These are phyloP conservation scores for Leccinum boreale DNA, from an alignment of 768 basidiomycete genomes.

Conservation along the genomic window DNA sequence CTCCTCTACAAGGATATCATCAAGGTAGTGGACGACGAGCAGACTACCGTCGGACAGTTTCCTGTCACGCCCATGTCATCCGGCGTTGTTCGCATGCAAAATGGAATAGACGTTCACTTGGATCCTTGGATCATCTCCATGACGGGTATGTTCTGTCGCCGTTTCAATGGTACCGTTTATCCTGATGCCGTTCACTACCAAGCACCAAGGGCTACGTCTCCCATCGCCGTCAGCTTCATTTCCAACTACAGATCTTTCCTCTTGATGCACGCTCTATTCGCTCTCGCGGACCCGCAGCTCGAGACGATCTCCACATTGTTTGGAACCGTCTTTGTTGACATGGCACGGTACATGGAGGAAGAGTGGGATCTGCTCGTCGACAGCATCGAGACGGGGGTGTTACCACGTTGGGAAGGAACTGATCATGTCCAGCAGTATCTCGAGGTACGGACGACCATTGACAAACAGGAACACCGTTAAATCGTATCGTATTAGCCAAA, in stretches of 20 bases:
- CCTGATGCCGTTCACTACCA: neutral
- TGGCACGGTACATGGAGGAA: constrained; percentile 20
- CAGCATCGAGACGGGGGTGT: constrained; percentile 11
- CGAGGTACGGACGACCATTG: constrained; percentile 1
- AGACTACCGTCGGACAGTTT: neutral
- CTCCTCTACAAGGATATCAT: constrained; percentile 12
- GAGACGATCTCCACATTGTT: constrained; percentile 18
- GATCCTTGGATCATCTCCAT: constrained; percentile 9
- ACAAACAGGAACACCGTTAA: neutral
- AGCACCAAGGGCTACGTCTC: constrained; percentile 17
- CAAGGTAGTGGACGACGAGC: constrained; percentile 2
- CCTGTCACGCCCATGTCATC: constrained; percentile 13
- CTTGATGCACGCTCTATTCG: constrained; percentile 22
- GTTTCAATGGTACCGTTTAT: neutral
- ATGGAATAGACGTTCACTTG: constrained; percentile 12
- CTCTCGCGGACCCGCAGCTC: constrained; percentile 13
- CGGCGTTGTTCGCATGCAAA: constrained; percentile 19
- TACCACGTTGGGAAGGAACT: constrained; percentile 20
- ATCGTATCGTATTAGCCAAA: constrained; percentile 1
- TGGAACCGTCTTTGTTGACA: constrained; percentile 18
- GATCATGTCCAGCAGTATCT: constrained; percentile 14
- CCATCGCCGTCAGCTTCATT: constrained; percentile 20
- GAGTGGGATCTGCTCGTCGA: constrained; percentile 17
- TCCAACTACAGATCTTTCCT: constrained; percentile 17
- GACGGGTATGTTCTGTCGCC: neutral